Evolutionary conservation across 2,329 filamentous ascomycete species (phyloP).

Genomic region (Talaromyces islandicus): DNA sequence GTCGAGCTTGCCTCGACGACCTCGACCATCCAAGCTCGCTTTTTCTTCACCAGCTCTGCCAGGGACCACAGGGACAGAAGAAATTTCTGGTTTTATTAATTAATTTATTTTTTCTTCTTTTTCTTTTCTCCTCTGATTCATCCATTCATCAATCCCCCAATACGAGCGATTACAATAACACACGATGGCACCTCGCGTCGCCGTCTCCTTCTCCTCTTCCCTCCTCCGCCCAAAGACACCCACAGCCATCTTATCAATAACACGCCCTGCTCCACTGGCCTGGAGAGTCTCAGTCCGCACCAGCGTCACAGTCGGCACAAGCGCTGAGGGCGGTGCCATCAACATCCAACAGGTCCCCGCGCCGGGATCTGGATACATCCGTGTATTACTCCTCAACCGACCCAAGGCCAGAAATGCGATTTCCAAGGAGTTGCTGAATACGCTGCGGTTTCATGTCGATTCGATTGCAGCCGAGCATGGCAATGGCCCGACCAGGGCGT

Average conservation of each 20-base stretch:
- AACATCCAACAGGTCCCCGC: constrained; percentile 70
- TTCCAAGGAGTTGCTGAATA: constrained; percentile 67
- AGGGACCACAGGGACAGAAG: neutral
- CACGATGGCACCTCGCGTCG: constrained; percentile 26
- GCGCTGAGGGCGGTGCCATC: constrained; percentile 39
- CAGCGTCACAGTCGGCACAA: constrained; percentile 30
- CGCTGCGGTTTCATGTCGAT: constrained; percentile 67
- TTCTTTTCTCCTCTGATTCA: neutral
- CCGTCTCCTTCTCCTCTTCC: constrained; percentile 7
- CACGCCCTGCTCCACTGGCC: neutral
- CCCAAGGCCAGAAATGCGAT: constrained; percentile 85
- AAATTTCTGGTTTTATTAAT: neutral
- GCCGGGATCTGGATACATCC: constrained; percentile 74
- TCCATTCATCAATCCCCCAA: neutral
- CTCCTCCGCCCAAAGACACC: constrained; percentile 2
- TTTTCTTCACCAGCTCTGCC: neutral
- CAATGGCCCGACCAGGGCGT: constrained; percentile 61
- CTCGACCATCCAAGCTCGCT: neutral
- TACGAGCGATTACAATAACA: neutral
- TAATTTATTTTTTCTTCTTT: neutral
- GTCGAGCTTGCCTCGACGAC: neutral
- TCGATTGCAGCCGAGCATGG: constrained; percentile 58
- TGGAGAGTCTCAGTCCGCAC: constrained; percentile 14
- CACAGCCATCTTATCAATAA: neutral
- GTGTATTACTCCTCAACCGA: constrained; percentile 80